These are phyloP conservation scores for Andrographis paniculata DNA, from an alignment of 305 asterid species.

Conservation along the genomic window DNA sequence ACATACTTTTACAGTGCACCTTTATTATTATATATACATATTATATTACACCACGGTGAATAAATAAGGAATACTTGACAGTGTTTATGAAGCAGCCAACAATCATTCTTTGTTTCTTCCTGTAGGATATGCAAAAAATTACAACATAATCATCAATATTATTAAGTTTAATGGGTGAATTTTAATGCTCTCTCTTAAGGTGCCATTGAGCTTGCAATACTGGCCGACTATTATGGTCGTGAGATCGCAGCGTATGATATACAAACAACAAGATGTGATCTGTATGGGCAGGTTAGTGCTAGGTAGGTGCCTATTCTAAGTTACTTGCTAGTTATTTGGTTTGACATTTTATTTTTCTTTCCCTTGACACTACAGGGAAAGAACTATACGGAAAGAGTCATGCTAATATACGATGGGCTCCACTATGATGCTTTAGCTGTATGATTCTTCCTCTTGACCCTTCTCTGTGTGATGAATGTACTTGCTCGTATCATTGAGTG, in stretches of 20 bases:
- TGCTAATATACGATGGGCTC: slow-evolving; percentile 94
- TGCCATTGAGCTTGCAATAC: slow-evolving; percentile 89
- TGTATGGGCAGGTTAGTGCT: slow-evolving; percentile 83
- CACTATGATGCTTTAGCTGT: slow-evolving; percentile 97
- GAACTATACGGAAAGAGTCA: slow-evolving; percentile 70
- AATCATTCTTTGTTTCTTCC: slow-evolving; percentile 1
- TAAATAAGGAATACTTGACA: no score
- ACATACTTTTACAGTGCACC: no score
- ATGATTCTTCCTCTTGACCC: slow-evolving; percentile 28
- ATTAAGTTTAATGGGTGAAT: slow-evolving; percentile 9
- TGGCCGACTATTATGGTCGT: slow-evolving; percentile 64
- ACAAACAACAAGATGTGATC: slow-evolving; percentile 86
- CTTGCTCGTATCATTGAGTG: neutral
- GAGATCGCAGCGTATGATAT: slow-evolving; percentile 97
- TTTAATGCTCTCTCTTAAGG: slow-evolving; percentile 36
- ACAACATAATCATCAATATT: neutral
- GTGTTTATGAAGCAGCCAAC: slow-evolving; percentile 4
- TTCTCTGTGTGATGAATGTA: neutral
- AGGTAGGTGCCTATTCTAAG: slow-evolving; percentile 9
- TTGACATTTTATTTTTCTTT: slow-evolving; percentile 13
- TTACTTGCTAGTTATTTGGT: slow-evolving; percentile 7
- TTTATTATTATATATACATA: no score
- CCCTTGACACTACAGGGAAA: slow-evolving; percentile 39
- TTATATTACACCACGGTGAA: no score
- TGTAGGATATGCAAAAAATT: neutral